phyloP scores from a whole-genome alignment of 345 rosid genomes.

The Jatropha curcas region DNA sequence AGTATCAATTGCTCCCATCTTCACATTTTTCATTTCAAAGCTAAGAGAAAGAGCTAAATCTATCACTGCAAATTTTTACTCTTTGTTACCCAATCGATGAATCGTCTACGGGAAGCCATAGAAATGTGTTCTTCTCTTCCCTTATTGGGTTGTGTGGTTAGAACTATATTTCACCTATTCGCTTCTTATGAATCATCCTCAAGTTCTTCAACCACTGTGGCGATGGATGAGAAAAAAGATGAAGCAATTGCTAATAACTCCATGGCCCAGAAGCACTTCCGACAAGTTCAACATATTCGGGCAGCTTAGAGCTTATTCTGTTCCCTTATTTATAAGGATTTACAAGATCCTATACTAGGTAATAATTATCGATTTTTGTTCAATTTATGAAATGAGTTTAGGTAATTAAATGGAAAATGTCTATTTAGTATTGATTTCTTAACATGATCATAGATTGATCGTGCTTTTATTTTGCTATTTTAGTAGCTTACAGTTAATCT shows the following conservation, averaged over 20 bases:
- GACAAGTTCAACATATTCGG: slow-evolving; percentile 21
- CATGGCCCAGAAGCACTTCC: slow-evolving; percentile 29
- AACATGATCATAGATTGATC: too few relatives aligned
- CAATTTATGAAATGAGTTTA: too few relatives aligned
- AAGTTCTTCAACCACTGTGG: background rate
- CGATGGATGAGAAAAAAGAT: background rate
- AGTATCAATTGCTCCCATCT: background rate
- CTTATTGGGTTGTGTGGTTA: slow-evolving; percentile 13
- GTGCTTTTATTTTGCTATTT: too few relatives aligned
- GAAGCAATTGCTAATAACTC: slow-evolving; percentile 3
- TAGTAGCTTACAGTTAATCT: too few relatives aligned
- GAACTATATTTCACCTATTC: slow-evolving; percentile 10
- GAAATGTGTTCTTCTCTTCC: slow-evolving; percentile 21
- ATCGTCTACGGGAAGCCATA: slow-evolving; percentile 14
- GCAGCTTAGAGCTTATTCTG: slow-evolving; percentile 1
- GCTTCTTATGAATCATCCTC: background rate
- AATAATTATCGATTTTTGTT: too few relatives aligned
- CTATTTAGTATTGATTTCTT: too few relatives aligned
- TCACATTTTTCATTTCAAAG: too few relatives aligned
- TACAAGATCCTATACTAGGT: too few relatives aligned
- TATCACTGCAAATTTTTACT: too few relatives aligned
- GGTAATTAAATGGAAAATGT: too few relatives aligned
- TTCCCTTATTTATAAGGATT: background rate
- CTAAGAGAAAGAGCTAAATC: too few relatives aligned
- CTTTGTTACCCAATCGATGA: slow-evolving; percentile 4